Evolutionary conservation across 2,329 filamentous ascomycete species (phyloP).

Genomic region (Fusarium pseudonygamai): DNA sequence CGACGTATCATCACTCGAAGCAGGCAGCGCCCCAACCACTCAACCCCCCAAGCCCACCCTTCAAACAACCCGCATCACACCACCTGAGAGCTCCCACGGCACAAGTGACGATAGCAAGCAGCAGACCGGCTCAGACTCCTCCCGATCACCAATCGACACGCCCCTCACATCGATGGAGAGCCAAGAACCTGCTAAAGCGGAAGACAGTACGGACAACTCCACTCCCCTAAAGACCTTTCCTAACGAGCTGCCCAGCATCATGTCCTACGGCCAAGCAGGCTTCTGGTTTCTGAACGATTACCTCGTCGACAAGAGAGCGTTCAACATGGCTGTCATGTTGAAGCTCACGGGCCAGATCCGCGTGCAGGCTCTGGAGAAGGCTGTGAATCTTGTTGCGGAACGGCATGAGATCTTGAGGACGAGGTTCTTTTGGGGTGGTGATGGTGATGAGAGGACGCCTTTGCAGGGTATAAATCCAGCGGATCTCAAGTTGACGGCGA

Average conservation of each 20-base stretch:
- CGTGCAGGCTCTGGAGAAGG: not conserved
- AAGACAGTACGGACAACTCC: not conserved
- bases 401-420: not conserved
- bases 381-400: not conserved
- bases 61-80: not conserved
- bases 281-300: conserved; percentile 52
- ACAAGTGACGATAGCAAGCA: not conserved
- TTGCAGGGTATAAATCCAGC: not conserved
- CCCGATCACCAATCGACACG: not conserved
- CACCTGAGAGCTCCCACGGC: not conserved
- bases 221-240: not conserved
- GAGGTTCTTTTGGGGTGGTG: not conserved
- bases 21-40: rapidly evolving
- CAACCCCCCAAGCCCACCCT: not conserved
- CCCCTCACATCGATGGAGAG: not conserved
- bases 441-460: not conserved
- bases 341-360: not conserved
- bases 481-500: not conserved
- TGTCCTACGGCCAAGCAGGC: conserved; percentile 53
- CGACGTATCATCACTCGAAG: not conserved
- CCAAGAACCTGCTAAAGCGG: not conserved
- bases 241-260: conserved; percentile 17
- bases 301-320: conserved; percentile 43
- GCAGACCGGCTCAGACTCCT: rapidly evolving
- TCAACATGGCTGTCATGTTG: conserved; percentile 44